Evolutionary conservation across 2,329 filamentous ascomycete species (phyloP), one percentile per base, ranked within the genome.

Genomic region (Peltaster fructicola): DNA sequence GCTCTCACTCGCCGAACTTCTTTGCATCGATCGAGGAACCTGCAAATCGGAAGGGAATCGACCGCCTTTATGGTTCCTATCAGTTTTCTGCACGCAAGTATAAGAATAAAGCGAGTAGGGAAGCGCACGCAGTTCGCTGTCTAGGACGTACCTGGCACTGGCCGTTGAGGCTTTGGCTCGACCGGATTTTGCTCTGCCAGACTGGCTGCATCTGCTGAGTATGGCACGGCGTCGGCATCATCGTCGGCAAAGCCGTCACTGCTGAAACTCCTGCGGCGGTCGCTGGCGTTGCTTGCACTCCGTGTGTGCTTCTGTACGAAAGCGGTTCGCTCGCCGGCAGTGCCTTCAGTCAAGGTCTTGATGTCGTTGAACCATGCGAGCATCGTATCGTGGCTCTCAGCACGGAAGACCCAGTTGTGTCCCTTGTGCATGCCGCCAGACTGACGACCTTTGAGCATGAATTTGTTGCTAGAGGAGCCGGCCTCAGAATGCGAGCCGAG

Each of bases 291-390:
- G 48, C 79, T 90, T 30, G 79, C 52, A 44, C 74, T 85, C 26
- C 82, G 68, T 17, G 75, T 71, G 45, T 91, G 82, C 32, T 70
- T 71, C 20, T 79, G 72, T 19, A 93, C 80, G 47, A 88, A 93
- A 14, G 78, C 79, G 48, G 70, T 79, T 19, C 84, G 75, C 45
- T 91, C 84, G 49, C 90, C 80, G 14, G 81, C 77, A 13, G 75
- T 77, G 52, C 78, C 84, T 48, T 91, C 82, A 4, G 80, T 93
- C 33, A 98, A 59, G 20, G 67, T 71, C 50, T 85, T 82, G 48
- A 98, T 85, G 43, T 92, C 85, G 26, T 88, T 76, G 48, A 82
- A 95, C 72, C 88, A 98, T 22, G 82, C 81, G 59, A 91, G 72
- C 85, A 95, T 93, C 8, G 84, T 93, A 39, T 95, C 85, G 50